Base-by-base conservation (phyloP, 495 filamentous ascomycete genomes). In the Clohesyomyces aquaticus region DNA sequence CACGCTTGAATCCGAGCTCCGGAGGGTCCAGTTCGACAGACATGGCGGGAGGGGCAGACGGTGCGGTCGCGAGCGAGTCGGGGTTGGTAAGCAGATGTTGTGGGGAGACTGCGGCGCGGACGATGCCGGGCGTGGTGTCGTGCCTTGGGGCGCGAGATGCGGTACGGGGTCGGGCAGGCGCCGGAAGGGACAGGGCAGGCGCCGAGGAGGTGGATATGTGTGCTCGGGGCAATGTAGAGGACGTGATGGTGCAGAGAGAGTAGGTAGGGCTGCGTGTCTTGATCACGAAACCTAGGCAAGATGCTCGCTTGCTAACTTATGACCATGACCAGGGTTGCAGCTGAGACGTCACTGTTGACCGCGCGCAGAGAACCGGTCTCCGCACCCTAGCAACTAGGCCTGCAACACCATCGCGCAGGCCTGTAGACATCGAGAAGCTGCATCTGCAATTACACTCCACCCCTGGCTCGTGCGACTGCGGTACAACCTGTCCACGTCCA, bases 1-100 rank as follows among this genome's bases (percentile, higher is more conserved):
- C 90, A 97, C 94, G 88, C 73, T 88, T 88, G 81, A 98, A 98
- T 79, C 87, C 87, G 65, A 98, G 86, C 83, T 98, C 94, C 61
- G 82, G 75, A 41, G 94, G 95, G 65, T 94, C 88, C 73, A 98
- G 88, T 71, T 96, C 88, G 75, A 98, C 85, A 63, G 93, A 96
- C 94, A 98, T 98, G 75, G 57, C 82, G 80, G 47, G n/a, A n/a
- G 43, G 71, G 66, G 54, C 22, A 19, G 32, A 35, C 49, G 27
- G n/a, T 16, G 48, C 28, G 50, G 16, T 21, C 26, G 61, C 6
- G n/a, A 29, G 19, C 47, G n/a, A 4, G 25, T 16, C 25, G 52
- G 14, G 32, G 32, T 64, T 68, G 60, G 66, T 64, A 60, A 64
- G 64, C 63, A 50, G 56, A 50, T 18, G 29, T 12, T 14, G 21